A percentile compares a stretch with the other conserved stretches of the same genome.
These are phyloP conservation scores for Lolium multiflorum DNA, from an alignment of 176 grass and related monocot species.

Conservation along the genomic window DNA sequence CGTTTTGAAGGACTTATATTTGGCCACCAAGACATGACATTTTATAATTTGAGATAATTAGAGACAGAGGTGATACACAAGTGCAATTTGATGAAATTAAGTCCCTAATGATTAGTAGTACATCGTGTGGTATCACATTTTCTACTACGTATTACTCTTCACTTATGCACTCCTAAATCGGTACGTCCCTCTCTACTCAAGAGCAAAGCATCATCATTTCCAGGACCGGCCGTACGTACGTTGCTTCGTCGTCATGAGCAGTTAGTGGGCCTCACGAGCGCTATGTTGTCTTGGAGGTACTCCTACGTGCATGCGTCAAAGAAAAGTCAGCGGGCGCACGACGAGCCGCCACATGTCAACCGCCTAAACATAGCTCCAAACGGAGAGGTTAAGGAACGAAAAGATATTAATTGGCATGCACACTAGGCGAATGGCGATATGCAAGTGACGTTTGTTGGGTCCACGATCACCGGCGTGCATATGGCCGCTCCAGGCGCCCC, in stretches of 20 bases:
- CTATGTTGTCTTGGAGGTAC: background rate
- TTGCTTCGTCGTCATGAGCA: background rate
- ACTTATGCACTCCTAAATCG: no score
- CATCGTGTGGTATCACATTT: no score
- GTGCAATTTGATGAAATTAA: no score
- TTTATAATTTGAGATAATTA: no score
- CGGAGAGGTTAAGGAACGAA: background rate
- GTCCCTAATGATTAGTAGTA: no score
- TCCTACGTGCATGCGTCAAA: background rate
- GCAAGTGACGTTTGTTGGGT: background rate
- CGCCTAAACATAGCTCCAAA: background rate
- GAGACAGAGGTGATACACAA: no score
- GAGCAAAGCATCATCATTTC: no score
- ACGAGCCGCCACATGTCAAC: conserved; percentile 39
- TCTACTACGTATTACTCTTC: no score
- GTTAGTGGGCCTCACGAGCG: conserved; percentile 23
- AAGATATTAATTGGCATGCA: background rate
- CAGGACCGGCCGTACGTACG: background rate
- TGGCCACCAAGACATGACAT: no score
- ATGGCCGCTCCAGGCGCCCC: background rate
- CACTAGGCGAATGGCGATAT: background rate
- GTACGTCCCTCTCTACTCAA: no score
- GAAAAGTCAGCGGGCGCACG: background rate
- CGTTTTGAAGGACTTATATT: no score
- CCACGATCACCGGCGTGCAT: conserved; percentile 48